Percentiles rank a stretch among this genome's conserved stretches.
These are phyloP conservation scores for Torrubiella hemipterigena DNA, from an alignment of 2,329 filamentous ascomycete genomes.

Conservation along the genomic window DNA sequence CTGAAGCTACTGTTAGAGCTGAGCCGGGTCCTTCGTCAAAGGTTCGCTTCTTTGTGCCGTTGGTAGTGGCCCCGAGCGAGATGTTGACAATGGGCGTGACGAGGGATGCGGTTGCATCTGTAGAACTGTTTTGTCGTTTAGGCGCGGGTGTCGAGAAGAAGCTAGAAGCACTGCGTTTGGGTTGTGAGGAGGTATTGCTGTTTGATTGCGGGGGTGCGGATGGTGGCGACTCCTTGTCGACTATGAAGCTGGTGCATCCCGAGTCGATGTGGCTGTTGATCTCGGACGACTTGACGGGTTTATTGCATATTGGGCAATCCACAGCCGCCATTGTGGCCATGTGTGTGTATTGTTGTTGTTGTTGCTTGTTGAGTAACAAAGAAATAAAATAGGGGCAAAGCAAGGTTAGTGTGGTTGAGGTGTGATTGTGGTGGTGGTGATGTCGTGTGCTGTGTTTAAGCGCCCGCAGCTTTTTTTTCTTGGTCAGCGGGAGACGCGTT, in stretches of 20 bases:
- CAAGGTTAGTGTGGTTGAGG: not conserved
- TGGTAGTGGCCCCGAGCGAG: constrained; percentile 17
- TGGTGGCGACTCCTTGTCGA: constrained; percentile 32
- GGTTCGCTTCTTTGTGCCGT: constrained; percentile 30
- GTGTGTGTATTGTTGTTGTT: too few species aligned
- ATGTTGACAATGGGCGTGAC: constrained; percentile 22
- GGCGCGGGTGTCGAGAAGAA: constrained; percentile 52
- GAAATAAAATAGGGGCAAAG: too few species aligned
- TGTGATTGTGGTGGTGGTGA: not conserved
- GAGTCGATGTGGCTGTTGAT: constrained; percentile 93
- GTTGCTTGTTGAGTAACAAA: too few species aligned
- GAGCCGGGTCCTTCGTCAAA: constrained; percentile 42
- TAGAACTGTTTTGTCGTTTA: constrained; percentile 35
- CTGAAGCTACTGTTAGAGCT: constrained; percentile 5
- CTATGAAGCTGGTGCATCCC: constrained; percentile 56
- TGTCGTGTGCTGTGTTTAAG: not conserved
- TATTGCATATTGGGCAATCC: constrained; percentile 71
- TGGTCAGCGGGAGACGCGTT: not conserved
- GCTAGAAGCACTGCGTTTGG: constrained; percentile 40
- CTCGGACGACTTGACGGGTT: constrained; percentile 54
- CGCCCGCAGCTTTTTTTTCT: not conserved
- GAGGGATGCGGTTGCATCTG: constrained; percentile 17
- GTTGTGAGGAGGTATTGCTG: constrained; percentile 13
- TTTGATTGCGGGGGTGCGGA: constrained; percentile 10
- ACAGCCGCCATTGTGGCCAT: constrained; percentile 44